These are phyloP conservation scores for Malus hybrid DNA, from an alignment of 331 rosid species.

Conservation along the genomic window DNA sequence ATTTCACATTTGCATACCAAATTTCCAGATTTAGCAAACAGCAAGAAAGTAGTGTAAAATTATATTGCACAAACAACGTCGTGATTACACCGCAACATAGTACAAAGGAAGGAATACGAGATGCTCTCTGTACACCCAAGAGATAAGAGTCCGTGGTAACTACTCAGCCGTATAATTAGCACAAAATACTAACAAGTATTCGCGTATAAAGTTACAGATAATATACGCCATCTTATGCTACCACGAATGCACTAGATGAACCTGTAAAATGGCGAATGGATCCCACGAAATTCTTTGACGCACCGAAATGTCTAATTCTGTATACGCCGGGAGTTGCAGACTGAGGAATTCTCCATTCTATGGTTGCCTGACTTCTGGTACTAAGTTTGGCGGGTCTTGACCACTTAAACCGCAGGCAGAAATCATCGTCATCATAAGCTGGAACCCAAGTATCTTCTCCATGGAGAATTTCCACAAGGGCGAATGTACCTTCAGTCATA, in stretches of 20 bases:
- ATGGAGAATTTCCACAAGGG: conserved; percentile 67
- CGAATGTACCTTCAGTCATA: conserved; percentile 87
- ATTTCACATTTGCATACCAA: background rate
- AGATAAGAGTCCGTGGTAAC: background rate
- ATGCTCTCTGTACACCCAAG: background rate
- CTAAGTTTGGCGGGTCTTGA: conserved; percentile 64
- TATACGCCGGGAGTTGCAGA: conserved; percentile 60
- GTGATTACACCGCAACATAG: background rate
- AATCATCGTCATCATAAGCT: conserved; percentile 84
- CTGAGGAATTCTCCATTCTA: conserved; percentile 81
- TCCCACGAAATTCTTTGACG: conserved; percentile 54
- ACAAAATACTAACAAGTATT: background rate
- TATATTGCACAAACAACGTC: too few species aligned
- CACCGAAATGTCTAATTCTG: conserved; percentile 74
- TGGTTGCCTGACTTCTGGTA: conserved; percentile 50
- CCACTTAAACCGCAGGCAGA: conserved; percentile 83
- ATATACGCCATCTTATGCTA: conserved; percentile 27
- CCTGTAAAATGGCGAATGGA: conserved; percentile 69
- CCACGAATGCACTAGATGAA: conserved; percentile 74
- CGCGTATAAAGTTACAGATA: background rate
- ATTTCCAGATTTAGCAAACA: background rate
- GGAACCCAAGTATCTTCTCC: conserved; percentile 63
- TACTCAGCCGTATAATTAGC: background rate
- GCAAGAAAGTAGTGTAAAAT: background rate
- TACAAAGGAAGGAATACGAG: background rate